A percentile compares a stretch with the other conserved stretches of the same genome.
phyloP scores from a whole-genome alignment of 2,329 filamentous ascomycete genomes.

The Blastomyces emzantsi region DNA sequence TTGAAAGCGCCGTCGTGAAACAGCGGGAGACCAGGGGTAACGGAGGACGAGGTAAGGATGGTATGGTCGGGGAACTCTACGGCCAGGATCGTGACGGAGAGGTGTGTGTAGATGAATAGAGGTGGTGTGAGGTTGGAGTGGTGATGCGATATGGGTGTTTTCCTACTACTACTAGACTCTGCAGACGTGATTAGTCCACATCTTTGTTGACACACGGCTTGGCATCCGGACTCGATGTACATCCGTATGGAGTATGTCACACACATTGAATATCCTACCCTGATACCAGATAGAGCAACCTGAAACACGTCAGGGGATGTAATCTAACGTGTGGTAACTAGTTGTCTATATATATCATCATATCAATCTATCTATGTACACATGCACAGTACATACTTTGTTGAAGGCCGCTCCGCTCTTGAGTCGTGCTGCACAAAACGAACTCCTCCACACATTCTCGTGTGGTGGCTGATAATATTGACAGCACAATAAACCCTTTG shows the following conservation, averaged over 20 bases:
- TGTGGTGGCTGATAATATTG: background rate
- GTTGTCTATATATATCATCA: background rate
- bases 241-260: background rate
- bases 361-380: background rate
- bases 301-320: background rate
- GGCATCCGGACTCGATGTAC: background rate
- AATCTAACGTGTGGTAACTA: background rate
- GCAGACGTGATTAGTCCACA: too few species aligned
- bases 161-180: too few species aligned
- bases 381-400: background rate
- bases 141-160: background rate
- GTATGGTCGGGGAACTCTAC: background rate
- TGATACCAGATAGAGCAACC: background rate
- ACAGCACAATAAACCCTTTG: background rate
- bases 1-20: background rate
- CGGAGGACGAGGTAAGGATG: background rate
- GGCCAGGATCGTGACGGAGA: background rate
- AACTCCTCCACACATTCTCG: background rate
- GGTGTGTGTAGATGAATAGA: background rate
- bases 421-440: background rate
- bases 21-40: background rate
- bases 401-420: too few species aligned
- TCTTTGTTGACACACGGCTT: conserved; percentile 1
- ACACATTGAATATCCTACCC: background rate
- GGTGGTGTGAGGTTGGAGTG: background rate